Percentiles rank a stretch among this genome's conserved stretches.
phyloP scores from a whole-genome alignment of 306 rosid species.

The Erythrophleum fordii region DNA sequence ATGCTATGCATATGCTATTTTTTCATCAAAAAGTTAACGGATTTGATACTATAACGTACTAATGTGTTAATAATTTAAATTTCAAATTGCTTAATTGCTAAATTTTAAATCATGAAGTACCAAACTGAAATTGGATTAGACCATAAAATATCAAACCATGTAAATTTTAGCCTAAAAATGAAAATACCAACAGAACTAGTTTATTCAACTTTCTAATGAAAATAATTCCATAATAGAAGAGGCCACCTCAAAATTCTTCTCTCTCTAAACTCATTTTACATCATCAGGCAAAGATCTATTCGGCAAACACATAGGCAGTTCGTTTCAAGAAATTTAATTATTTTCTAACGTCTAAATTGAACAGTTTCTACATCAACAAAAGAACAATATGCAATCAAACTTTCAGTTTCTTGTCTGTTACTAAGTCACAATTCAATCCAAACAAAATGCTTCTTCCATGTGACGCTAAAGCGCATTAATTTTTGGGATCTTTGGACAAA shows the following conservation, averaged over 20 bases:
- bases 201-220: too few species aligned
- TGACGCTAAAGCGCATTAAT: conserved; percentile 47
- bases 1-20: too few species aligned
- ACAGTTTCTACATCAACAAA: conserved; percentile 34
- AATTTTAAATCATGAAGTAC: too few species aligned
- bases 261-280: conserved; percentile 36
- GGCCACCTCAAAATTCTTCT: conserved; percentile 32
- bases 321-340: conserved; percentile 13
- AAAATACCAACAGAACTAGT: too few species aligned
- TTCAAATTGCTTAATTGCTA: too few species aligned
- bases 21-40: too few species aligned
- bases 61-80: too few species aligned
- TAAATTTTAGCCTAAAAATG: too few species aligned
- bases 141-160: too few species aligned
- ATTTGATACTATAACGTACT: too few species aligned
- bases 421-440: conserved; percentile 45
- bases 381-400: conserved; percentile 50
- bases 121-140: too few species aligned
- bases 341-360: conserved; percentile 24
- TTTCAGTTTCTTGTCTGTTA: conserved; percentile 58
- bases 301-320: conserved; percentile 45
- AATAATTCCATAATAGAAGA: neutral
- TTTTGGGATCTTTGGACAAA: conserved; percentile 43
- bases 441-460: conserved; percentile 49
- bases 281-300: conserved; percentile 10